Evolutionary conservation across 192 early-diverging fungal genomes (phyloP).

Genomic region (Phlyctochytrium arcticum): DNA sequence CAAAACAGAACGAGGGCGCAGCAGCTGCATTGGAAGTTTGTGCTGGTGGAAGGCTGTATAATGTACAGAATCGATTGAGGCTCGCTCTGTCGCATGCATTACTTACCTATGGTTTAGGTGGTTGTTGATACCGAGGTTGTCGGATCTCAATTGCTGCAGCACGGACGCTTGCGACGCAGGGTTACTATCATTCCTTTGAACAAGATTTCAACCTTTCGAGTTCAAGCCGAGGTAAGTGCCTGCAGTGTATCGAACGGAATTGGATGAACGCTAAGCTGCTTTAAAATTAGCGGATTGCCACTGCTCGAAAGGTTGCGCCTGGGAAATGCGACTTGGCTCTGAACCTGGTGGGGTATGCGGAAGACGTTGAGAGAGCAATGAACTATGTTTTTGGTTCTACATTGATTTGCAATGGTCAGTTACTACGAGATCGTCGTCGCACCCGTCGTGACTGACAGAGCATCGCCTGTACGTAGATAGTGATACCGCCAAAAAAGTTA

Average conservation of each 20-base stretch:
- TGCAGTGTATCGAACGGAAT: slow-evolving; percentile 4
- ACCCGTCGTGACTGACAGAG: not conserved
- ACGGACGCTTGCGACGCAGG: slow-evolving; percentile 67
- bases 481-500: slow-evolving; percentile 76
- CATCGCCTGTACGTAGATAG: slow-evolving; percentile 48
- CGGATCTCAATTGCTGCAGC: slow-evolving; percentile 73
- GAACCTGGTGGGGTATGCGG: slow-evolving; percentile 73
- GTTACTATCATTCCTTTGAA: slow-evolving; percentile 96
- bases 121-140: slow-evolving; percentile 88
- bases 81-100: slow-evolving; percentile 20
- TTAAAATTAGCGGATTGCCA: slow-evolving; percentile 45
- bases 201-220: slow-evolving; percentile 69
- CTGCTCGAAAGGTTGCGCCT: slow-evolving; percentile 77
- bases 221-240: slow-evolving; percentile 39
- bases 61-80: slow-evolving; percentile 52
- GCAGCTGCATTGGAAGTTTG: slow-evolving; percentile 87
- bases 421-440: not conserved
- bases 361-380: slow-evolving; percentile 81
- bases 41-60: slow-evolving; percentile 90
- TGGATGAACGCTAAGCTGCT: not conserved
- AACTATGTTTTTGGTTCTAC: slow-evolving; percentile 91
- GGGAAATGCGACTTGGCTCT: slow-evolving; percentile 89
- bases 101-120: slow-evolving; percentile 43
- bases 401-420: slow-evolving; percentile 71
- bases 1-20: slow-evolving; percentile 58